Base-by-base conservation (phyloP, 1,284 basidiomycete species). In the Athelia sp. region DNA sequence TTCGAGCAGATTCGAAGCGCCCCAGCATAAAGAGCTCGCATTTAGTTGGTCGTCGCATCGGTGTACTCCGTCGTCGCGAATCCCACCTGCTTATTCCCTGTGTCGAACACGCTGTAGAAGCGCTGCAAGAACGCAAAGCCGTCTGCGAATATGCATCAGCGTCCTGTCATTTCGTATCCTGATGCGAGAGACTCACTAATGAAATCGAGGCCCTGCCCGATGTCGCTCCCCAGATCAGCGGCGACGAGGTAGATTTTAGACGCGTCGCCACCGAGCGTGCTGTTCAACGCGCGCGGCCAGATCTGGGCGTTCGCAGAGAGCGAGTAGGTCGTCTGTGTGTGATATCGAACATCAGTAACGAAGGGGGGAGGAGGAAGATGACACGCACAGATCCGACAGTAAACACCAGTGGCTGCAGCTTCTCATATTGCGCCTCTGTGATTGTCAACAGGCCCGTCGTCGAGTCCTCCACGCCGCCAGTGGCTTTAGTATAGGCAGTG, bases 81-180 rank as follows among this genome's bases (percentile, higher is more conserved):
- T 29, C 26, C 26, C 4, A 29, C 26, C 26, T 13, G 26, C 6
- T 13, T 29, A 13, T 29, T 29, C 13, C 6, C 13, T 8, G 72
- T 71, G 57, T 81, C 79, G 50, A 63, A 79, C 19, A 77, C 67
- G 53, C 67, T 68, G 58, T 77, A 79, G 64, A 69, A 79, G 44
- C 75, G 70, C 59, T 79, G 69, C 26, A 75, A 55, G 32, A 70
- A 62, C 51, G 57, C 52, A 47, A 46, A 52, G 49, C 69, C 64
- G 51, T 69, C 68, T n/a, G n/a, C n/a, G n/a, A n/a, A n/a, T n/a
- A n/a, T n/a, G n/a, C n/a, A n/a, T n/a, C n/a, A n/a, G n/a, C n/a
- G n/a, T n/a, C n/a, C n/a, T n/a, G n/a, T n/a, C n/a, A n/a, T n/a
- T n/a, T n/a, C n/a, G n/a, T n/a, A n/a, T n/a, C n/a, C n/a, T n/a